A percentile compares a stretch with the other conserved stretches of the same genome.
Conservation (phyloP, 768 basidiomycete species). For the Leccinum broughii region DNA sequence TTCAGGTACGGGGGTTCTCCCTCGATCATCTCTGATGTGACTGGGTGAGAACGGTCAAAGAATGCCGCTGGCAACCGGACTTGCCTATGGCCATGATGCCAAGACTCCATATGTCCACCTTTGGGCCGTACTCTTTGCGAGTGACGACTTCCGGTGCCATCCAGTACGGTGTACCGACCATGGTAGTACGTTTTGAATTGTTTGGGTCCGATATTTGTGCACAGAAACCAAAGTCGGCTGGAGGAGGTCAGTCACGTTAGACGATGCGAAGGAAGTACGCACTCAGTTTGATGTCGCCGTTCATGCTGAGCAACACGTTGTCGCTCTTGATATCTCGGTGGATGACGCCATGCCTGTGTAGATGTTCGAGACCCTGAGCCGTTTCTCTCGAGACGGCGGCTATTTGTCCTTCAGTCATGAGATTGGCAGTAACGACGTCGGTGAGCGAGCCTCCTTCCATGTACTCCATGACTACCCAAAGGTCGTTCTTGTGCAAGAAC, state of each 20-base stretch:
- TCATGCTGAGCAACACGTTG: slow-evolving; percentile 89
- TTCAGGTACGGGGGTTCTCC: slow-evolving; percentile 96
- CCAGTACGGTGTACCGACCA: slow-evolving; percentile 99
- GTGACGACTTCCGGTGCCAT: slow-evolving; percentile 99
- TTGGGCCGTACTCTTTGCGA: slow-evolving; percentile 95
- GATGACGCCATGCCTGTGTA: slow-evolving; percentile 96
- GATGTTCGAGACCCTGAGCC: slow-evolving; percentile 88
- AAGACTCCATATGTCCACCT: slow-evolving; percentile 97
- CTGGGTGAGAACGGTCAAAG: slow-evolving; percentile 7
- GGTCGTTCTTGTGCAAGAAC: slow-evolving; percentile 95
- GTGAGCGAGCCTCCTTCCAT: slow-evolving; percentile 97
- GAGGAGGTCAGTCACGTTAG: slow-evolving; percentile 6
- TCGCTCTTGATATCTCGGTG: slow-evolving; percentile 99
- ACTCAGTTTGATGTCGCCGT: slow-evolving; percentile 98
- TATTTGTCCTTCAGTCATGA: slow-evolving; percentile 99
- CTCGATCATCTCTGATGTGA: slow-evolving; percentile 86
- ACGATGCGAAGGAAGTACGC: slow-evolving; percentile 38
- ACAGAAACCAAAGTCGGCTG: slow-evolving; percentile 99
- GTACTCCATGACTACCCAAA: slow-evolving; percentile 99
- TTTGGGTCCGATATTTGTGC: slow-evolving; percentile 92
- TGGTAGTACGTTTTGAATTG: slow-evolving; percentile 91
- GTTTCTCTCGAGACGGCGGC: slow-evolving; percentile 95
- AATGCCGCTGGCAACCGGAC: slow-evolving; percentile 19
- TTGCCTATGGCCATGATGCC: slow-evolving; percentile 96
- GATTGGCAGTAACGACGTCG: slow-evolving; percentile 83